A percentile compares a stretch with the other conserved stretches of the same genome.
Conservation (phyloP, 2,329 filamentous ascomycete genomes). For the Phaeoacremonium minimum region DNA sequence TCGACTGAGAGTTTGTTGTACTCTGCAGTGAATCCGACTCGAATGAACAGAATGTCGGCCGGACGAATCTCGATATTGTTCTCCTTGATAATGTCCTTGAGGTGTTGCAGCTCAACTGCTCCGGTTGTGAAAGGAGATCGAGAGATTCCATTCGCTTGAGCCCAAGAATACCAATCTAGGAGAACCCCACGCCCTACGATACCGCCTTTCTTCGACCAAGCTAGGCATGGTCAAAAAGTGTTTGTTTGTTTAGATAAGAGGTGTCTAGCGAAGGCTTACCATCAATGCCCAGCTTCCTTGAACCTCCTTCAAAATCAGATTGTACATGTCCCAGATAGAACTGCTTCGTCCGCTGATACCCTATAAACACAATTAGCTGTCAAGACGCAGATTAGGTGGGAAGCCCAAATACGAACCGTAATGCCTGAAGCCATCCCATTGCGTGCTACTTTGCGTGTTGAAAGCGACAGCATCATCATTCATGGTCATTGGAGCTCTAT, state of each 20-base stretch:
- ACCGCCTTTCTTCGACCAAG: not conserved
- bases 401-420: too few relatives aligned
- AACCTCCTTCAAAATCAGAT: not conserved
- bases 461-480: slow-evolving; percentile 37
- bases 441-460: slow-evolving; percentile 43
- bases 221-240: too few relatives aligned
- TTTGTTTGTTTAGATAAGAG: too few relatives aligned
- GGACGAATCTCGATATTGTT: not conserved
- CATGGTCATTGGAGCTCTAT: slow-evolving; percentile 8
- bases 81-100: not conserved
- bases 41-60: slow-evolving; percentile 5
- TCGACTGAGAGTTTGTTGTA: not conserved
- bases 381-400: too few relatives aligned
- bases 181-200: slow-evolving; percentile 5
- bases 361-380: too few relatives aligned
- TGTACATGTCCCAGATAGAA: too few relatives aligned
- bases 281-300: too few relatives aligned
- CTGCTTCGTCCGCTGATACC: not conserved
- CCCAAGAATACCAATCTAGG: slow-evolving; percentile 3
- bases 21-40: slow-evolving; percentile 2
- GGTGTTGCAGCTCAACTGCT: slow-evolving; percentile 1
- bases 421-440: slow-evolving; percentile 46
- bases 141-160: not conserved
- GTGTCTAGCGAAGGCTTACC: too few relatives aligned
- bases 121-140: slow-evolving; percentile 1